Conservation (phyloP, 2,329 filamentous ascomycete species). For the Xylariaceae sp. region DNA sequence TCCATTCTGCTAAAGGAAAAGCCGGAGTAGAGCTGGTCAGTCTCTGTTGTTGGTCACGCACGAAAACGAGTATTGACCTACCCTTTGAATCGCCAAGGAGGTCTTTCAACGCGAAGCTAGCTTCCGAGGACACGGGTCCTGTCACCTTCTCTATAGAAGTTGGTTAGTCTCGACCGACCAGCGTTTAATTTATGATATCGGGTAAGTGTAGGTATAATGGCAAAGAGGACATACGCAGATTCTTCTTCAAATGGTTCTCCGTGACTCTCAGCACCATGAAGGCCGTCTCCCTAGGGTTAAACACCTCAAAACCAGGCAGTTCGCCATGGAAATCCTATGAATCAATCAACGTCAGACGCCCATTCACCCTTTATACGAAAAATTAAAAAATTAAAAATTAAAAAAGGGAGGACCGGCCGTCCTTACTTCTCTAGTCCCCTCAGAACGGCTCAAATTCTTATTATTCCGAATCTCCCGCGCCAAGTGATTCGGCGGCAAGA, state of each 20-base stretch:
- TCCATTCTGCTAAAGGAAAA: conserved; percentile 34
- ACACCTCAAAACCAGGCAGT: conserved; percentile 13
- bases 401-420: too few species aligned
- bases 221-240: conserved; percentile 4
- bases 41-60: too few species aligned
- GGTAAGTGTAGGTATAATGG: background rate
- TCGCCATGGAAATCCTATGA: conserved; percentile 14
- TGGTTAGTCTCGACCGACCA: background rate
- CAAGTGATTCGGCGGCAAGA: conserved; percentile 15
- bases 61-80: background rate
- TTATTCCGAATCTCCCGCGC: conserved; percentile 18
- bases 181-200: background rate
- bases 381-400: background rate
- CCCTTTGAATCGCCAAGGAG: conserved; percentile 18
- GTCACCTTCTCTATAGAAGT: conserved; percentile 12
- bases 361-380: background rate
- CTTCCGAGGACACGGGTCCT: conserved; percentile 18
- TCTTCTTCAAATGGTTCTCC: conserved; percentile 14
- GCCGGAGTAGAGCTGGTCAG: background rate
- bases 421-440: conserved; percentile 6
- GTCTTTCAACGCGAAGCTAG: conserved; percentile 15
- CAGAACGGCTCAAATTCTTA: conserved; percentile 10
- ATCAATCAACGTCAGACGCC: background rate
- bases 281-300: conserved; percentile 5
- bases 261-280: conserved; percentile 12